Evolutionary conservation across 1,284 basidiomycete genomes (phyloP).

Genomic region (Trichosporon sp.): DNA sequence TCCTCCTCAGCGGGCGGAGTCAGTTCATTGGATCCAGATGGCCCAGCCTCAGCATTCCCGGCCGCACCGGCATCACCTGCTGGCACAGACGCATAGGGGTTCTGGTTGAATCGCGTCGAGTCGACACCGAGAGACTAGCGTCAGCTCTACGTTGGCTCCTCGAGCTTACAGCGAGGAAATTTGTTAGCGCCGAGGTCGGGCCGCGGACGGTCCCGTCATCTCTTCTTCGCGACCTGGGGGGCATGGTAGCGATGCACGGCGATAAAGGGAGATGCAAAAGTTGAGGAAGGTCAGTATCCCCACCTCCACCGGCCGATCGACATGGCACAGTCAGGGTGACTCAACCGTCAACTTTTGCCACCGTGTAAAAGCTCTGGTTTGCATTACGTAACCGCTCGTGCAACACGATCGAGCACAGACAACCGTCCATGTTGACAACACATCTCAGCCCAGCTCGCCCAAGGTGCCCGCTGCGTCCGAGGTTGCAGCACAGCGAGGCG

Average conservation of each 20-base stretch:
- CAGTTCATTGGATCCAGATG: background rate
- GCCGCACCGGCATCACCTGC: conserved; percentile 12
- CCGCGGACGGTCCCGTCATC: conserved; percentile 60
- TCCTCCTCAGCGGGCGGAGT: conserved; percentile 1
- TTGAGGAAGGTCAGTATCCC: background rate
- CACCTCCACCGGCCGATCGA: background rate
- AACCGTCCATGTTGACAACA: background rate
- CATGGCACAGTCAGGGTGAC: conserved; percentile 5
- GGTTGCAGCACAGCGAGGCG: conserved; percentile 19
- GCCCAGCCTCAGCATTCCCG: conserved; percentile 7
- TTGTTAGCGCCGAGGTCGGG: conserved; percentile 84
- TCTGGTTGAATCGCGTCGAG: conserved; percentile 21
- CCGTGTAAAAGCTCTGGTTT: background rate
- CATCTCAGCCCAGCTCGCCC: conserved; percentile 13
- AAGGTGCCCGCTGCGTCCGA: conserved; percentile 24
- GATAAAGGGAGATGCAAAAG: background rate
- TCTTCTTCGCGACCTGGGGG: background rate
- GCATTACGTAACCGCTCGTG: background rate
- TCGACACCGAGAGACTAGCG: conserved; percentile 46
- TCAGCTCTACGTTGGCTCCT: background rate
- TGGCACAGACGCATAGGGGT: background rate
- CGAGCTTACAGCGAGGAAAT: conserved; percentile 71
- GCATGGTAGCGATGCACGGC: background rate
- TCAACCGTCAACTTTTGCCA: conserved; percentile 3
- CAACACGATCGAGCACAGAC: too few relatives aligned